Evolutionary conservation across 257 asterid genomes (phyloP).

Genomic region (Ilex asprella): DNA sequence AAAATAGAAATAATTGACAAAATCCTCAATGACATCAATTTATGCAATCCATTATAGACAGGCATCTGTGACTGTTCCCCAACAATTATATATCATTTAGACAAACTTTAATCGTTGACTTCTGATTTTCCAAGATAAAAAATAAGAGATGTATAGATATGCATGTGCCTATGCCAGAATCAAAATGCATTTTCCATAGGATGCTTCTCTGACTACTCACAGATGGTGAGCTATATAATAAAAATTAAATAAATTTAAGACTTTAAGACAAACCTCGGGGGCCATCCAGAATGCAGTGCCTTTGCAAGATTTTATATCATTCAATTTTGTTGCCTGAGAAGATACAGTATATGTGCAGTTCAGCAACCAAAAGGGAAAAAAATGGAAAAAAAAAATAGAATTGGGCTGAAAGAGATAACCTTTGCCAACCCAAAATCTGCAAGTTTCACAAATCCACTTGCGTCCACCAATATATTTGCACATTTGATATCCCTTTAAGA

Average conservation of each 20-base stretch:
- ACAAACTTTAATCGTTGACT: no score
- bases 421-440: conserved; percentile 70
- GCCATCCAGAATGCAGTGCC: conserved; percentile 76
- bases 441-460: conserved; percentile 55
- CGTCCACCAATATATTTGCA: conserved; percentile 66
- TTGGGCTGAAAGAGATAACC: conserved; percentile 22
- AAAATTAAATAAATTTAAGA: neutral
- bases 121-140: no score
- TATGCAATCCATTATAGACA: neutral
- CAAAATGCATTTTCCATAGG: neutral
- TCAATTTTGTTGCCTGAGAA: conserved; percentile 46
- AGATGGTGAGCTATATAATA: neutral
- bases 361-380: conserved; percentile 5
- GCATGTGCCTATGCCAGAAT: no score
- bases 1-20: neutral
- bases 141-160: no score
- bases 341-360: conserved; percentile 11
- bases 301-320: conserved; percentile 65
- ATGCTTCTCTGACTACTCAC: neutral
- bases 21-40: neutral
- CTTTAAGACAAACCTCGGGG: conserved; percentile 39
- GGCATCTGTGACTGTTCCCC: no score
- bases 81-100: no score
- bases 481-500: conserved; percentile 60
- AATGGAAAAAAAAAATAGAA: conserved; percentile 4